Evolutionary conservation across 139 green algal species (phyloP).

Genomic region (Ettlia oleoabundans): DNA sequence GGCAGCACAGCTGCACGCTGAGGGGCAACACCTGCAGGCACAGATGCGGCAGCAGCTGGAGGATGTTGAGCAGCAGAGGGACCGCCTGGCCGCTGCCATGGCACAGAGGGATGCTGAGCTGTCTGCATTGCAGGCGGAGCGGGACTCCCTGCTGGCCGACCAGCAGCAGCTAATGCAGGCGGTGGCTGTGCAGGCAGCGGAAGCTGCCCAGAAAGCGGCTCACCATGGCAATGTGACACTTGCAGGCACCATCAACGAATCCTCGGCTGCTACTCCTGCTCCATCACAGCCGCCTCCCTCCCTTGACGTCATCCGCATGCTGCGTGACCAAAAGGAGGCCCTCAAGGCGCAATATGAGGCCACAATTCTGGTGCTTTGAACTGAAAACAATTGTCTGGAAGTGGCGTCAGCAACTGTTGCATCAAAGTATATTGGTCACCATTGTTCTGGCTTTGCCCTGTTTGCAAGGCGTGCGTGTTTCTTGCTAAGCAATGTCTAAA

Average conservation of each 20-base stretch:
- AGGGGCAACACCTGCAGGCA: too few relatives aligned
- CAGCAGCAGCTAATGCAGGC: conserved; percentile 2
- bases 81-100: neutral
- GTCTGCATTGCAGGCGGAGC: neutral
- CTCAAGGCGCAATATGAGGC: conserved; percentile 28
- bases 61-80: too few relatives aligned
- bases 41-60: too few relatives aligned
- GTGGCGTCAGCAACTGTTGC: neutral
- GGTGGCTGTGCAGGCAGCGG: neutral
- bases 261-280: neutral
- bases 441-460: too few relatives aligned
- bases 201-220: neutral
- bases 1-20: too few relatives aligned
- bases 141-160: neutral
- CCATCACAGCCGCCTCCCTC: neutral
- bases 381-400: too few relatives aligned
- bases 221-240: too few relatives aligned
- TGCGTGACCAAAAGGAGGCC: conserved; percentile 24
- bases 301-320: neutral
- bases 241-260: neutral
- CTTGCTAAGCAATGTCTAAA: neutral
- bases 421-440: neutral
- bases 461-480: neutral
- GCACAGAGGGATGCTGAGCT: neutral
- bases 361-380: neutral